Conservation (phyloP, 2,329 filamentous ascomycete genomes). For the Helotiales sp. region DNA sequence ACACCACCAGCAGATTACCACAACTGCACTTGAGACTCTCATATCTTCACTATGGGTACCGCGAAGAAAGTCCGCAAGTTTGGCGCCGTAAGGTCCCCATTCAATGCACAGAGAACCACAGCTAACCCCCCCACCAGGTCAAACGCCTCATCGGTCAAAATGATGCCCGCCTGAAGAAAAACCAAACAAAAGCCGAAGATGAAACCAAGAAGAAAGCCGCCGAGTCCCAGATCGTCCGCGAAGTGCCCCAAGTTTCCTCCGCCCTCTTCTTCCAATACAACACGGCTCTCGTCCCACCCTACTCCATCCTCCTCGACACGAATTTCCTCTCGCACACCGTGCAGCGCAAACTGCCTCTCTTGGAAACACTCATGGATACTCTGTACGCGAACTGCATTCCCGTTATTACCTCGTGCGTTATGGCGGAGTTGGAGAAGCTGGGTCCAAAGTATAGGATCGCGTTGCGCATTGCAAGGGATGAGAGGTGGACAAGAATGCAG, state of each 20-base stretch:
- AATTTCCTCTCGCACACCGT: constrained; percentile 93
- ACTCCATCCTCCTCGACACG: constrained; percentile 73
- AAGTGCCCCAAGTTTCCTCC: constrained; percentile 82
- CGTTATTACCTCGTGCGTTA: constrained; percentile 80
- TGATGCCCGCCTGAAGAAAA: constrained; percentile 83
- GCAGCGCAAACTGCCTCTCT: constrained; percentile 84
- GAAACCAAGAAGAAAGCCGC: constrained; percentile 61
- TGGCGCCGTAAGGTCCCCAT: constrained; percentile 58
- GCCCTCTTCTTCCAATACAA: constrained; percentile 91
- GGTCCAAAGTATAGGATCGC: constrained; percentile 89
- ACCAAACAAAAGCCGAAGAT: constrained; percentile 70
- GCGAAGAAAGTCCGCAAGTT: constrained; percentile 94
- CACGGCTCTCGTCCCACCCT: constrained; percentile 82
- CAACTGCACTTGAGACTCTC: not conserved
- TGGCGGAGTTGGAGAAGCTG: constrained; percentile 83
- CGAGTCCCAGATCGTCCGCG: constrained; percentile 68
- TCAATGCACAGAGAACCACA: not conserved
- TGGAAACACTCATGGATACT: constrained; percentile 91
- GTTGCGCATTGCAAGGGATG: constrained; percentile 83
- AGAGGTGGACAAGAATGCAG: constrained; percentile 81
- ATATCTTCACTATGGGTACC: constrained; percentile 70
- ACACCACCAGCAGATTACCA: constrained; percentile 23
- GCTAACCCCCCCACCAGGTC: constrained; percentile 48
- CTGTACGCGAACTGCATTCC: constrained; percentile 90
- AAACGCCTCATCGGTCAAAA: constrained; percentile 83